Evolutionary conservation across 768 basidiomycete genomes (phyloP).

Genomic region (Boletus rubescentipes): DNA sequence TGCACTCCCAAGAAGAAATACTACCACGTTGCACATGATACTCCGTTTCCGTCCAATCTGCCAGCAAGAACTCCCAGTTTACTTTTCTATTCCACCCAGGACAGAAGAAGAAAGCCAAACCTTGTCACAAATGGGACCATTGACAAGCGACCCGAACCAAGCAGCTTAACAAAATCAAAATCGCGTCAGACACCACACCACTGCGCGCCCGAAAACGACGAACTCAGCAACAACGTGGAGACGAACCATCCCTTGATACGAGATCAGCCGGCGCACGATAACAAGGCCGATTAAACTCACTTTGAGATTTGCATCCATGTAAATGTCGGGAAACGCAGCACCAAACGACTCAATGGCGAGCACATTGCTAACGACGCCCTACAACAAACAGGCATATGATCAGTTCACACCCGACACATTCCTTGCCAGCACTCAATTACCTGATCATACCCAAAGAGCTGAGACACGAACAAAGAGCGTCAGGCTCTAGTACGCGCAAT

Average conservation of each 20-base stretch:
- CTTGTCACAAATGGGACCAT: constrained; percentile 34
- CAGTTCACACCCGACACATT: neutral
- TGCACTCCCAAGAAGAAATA: constrained; percentile 32
- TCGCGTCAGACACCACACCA: constrained; percentile 5
- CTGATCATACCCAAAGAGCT: constrained; percentile 36
- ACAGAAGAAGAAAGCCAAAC: constrained; percentile 2
- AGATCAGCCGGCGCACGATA: neutral
- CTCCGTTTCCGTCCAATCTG: constrained; percentile 30
- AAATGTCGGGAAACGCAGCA: constrained; percentile 33
- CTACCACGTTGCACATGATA: constrained; percentile 27
- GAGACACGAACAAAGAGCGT: neutral
- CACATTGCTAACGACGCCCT: constrained; percentile 35
- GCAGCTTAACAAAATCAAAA: constrained; percentile 21
- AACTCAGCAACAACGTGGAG: constrained; percentile 29
- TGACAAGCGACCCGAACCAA: constrained; percentile 30
- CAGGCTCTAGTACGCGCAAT: neutral
- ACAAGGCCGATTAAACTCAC: constrained; percentile 3
- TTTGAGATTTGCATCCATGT: constrained; percentile 28
- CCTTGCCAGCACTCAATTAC: constrained; percentile 1
- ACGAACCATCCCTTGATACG: constrained; percentile 31
- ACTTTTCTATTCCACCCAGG: neutral
- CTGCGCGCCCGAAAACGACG: constrained; percentile 2
- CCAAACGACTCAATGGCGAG: constrained; percentile 35
- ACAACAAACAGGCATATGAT: neutral
- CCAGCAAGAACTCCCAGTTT: neutral